Base-by-base conservation (phyloP, 805 yeast genomes). In the Ogataea corticis region DNA sequence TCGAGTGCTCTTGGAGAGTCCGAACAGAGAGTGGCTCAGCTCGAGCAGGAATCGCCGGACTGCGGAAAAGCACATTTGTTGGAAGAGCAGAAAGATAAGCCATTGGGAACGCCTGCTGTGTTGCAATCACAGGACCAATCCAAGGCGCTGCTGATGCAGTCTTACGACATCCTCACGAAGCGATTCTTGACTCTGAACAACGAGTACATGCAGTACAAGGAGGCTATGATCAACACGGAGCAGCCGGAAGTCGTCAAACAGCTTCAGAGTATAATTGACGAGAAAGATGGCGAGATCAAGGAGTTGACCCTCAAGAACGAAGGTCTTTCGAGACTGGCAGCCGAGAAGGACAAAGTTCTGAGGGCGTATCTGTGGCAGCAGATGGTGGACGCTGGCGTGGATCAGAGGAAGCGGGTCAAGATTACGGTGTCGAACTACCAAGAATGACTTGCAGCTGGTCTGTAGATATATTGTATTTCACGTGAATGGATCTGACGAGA, bases 121-220 rank as follows among this genome's bases (percentile, higher is more conserved):
- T n/a, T n/a, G n/a, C n/a, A n/a, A n/a, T 9, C 25, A 6, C 25
- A 21, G 25, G 25, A 21, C 25, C 25, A 21, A 9, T 21, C 25
- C 17, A 25, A 30, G 18, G 23, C 35, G 13, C n/a, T 50, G 5
- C 27, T 54, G 23, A 33, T 27, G 19, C 35, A 34, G 15, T 49
- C 55, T 4, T 55, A 50, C 48, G 41, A 41, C n/a, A 19, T 46
- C 2, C 38, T 54, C 27, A 34, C 49, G 4, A 13, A 30, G 10
- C 44, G 46, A 37, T 54, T 50, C 30, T 45, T 46, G 34, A 41
- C 43, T 7, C 11, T 45, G 16, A 33, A 40, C 41, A 30, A 38
- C 27, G 51, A 52, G 32, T 33, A 50, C 16, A 23, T 30, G 7
- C 21, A 38, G 12, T 48, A 42, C 34, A 48, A 48, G 31, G 45